Evolutionary conservation across 2,329 filamentous ascomycete genomes (phyloP), one percentile per base, ranked within the genome.

Genomic region (Alternaria sp.): DNA sequence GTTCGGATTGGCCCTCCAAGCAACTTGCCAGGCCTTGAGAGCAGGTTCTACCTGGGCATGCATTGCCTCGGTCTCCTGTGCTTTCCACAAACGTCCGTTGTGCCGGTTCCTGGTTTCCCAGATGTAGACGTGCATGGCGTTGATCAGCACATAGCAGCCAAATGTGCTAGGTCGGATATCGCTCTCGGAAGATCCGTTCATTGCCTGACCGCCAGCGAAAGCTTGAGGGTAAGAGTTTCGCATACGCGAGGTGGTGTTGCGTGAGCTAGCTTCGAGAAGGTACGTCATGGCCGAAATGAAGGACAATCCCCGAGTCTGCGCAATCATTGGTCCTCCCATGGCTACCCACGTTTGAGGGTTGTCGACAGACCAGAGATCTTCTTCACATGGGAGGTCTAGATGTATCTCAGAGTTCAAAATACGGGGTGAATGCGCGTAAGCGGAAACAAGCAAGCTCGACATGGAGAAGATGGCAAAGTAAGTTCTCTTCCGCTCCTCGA

Each of bases 101-200:
- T 97, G 93, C 51, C 93, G 85, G 77, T 97, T 93, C 24, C 94
- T 86, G 0, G 93, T 97, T 78, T 98, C 94, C 95, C 95, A 98
- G 42, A 98, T 97, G 77, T 97, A 97, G 69, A 97, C 97, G 79
- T 98, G 95, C 24, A 98, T 83, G 3, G 95, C 93, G 73, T 97
- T 94, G 74, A 98, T 97, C 62, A 99, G 80, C 5, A 97, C 85
- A 29, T 97, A 83, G 74, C 93, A 97, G 8, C 94, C 95, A 75
- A 97, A 96, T 0, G 93, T 93, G 78, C 94, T 97, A 0, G 93
- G 92, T 65, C 86, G 87, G 46, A 95, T 82, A 33, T 92, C 88
- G 52, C 82, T 87, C 63, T 85, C 81, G 1, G 84, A 79, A 1
- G 84, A 71, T 8, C 88, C 85, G 41, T 82, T 80, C 8, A 80